Conservation (phyloP, 23 red algal genomes). For the Gracilariopsis chorda region DNA sequence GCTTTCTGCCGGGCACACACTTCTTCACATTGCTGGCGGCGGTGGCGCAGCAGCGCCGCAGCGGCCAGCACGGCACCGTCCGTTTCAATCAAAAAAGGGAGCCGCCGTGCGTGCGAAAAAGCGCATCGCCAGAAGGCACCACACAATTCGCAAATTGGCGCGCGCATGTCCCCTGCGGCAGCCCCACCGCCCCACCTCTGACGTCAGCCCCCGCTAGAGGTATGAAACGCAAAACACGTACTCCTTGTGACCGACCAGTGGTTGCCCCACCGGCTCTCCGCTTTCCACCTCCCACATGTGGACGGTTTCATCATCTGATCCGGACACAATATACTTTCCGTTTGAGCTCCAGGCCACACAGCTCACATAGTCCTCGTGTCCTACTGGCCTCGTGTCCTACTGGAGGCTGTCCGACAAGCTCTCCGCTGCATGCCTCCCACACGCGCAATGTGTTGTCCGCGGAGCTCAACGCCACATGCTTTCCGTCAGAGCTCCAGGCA, state of each 20-base stretch:
- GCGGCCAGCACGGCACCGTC: too few species aligned
- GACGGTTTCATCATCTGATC: not conserved
- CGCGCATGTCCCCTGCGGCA: too few species aligned
- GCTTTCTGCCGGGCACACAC: too few species aligned
- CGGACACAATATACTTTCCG: not conserved
- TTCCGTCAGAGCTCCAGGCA: not conserved
- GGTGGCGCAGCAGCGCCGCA: too few species aligned
- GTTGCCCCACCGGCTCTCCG: not conserved
- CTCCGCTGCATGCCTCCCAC: not conserved
- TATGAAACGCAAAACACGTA: not conserved
- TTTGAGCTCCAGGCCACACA: not conserved
- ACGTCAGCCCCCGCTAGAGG: too few species aligned
- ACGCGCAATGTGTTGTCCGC: not conserved
- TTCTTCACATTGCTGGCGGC: too few species aligned
- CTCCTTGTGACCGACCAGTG: not conserved
- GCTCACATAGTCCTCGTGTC: not conserved
- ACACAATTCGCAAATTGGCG: too few species aligned
- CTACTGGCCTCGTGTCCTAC: not conserved
- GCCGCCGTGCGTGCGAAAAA: too few species aligned
- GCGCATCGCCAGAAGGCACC: too few species aligned
- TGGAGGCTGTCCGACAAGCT: not conserved
- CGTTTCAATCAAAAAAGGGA: too few species aligned
- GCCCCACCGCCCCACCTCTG: too few species aligned
- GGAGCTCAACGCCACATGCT: not conserved
- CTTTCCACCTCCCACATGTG: not conserved